Evolutionary conservation across 2,329 filamentous ascomycete genomes (phyloP).

Genomic region (Periconia digitata): DNA sequence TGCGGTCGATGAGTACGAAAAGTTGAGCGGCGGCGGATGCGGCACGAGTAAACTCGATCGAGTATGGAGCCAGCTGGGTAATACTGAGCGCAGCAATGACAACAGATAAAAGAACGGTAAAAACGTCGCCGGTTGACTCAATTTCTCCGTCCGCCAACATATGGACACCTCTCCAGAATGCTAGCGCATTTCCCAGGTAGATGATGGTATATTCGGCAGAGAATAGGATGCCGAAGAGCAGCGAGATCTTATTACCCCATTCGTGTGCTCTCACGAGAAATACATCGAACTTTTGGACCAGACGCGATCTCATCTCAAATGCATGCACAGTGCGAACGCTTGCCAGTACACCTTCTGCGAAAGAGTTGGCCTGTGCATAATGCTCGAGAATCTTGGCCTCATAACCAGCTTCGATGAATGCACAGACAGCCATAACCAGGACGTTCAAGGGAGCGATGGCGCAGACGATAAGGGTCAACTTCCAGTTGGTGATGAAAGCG

Average conservation of each 20-base stretch:
- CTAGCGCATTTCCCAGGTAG: slow-evolving; percentile 64
- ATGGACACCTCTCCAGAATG: slow-evolving; percentile 63
- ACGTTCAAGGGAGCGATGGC: slow-evolving; percentile 29
- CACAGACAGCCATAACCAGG: slow-evolving; percentile 7
- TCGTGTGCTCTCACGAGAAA: slow-evolving; percentile 69
- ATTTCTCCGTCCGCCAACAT: slow-evolving; percentile 18
- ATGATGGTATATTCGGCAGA: slow-evolving; percentile 65
- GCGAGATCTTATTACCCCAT: slow-evolving; percentile 11
- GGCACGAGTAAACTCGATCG: slow-evolving; percentile 12
- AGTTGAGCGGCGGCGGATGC: slow-evolving; percentile 15
- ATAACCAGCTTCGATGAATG: slow-evolving; percentile 63
- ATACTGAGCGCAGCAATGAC: slow-evolving; percentile 73
- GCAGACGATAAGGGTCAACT: slow-evolving; percentile 47
- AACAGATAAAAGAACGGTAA: slow-evolving; percentile 73
- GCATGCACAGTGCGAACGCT: slow-evolving; percentile 54
- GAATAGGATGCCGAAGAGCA: slow-evolving; percentile 6
- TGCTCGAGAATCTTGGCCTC: not conserved
- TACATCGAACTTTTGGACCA: slow-evolving; percentile 76
- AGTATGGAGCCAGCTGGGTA: slow-evolving; percentile 11
- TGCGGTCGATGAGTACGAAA: slow-evolving; percentile 14
- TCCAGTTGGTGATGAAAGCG: slow-evolving; percentile 45
- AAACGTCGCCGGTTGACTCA: slow-evolving; percentile 67
- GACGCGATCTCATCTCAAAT: slow-evolving; percentile 84
- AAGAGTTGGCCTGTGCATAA: not conserved
- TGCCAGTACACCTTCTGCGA: slow-evolving; percentile 1